Percentiles rank a stretch among this genome's conserved stretches.
These are phyloP conservation scores for Penicillium sp. DNA, from an alignment of 2,329 filamentous ascomycete genomes.

Conservation along the genomic window DNA sequence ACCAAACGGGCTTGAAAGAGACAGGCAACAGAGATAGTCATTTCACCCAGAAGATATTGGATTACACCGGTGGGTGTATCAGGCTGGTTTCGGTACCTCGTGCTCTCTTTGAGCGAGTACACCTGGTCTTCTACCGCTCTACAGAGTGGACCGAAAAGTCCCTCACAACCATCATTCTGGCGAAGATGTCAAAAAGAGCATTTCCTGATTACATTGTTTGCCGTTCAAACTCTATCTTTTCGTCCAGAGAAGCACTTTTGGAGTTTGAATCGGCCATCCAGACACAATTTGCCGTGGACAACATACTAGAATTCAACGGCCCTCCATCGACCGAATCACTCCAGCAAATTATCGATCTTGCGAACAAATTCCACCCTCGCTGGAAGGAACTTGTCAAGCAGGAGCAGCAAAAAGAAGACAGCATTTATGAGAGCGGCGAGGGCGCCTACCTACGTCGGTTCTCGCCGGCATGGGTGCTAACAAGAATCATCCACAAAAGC, in stretches of 20 bases:
- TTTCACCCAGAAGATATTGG: conserved; percentile 75
- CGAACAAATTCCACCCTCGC: conserved; percentile 73
- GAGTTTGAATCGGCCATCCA: conserved; percentile 89
- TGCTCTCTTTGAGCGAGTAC: conserved; percentile 88
- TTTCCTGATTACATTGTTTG: conserved; percentile 91
- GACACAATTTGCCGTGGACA: conserved; percentile 79
- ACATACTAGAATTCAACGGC: conserved; percentile 76
- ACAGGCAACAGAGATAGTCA: conserved; percentile 70
- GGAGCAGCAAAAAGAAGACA: conserved; percentile 76
- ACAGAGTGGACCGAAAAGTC: conserved; percentile 98
- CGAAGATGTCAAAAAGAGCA: conserved; percentile 82
- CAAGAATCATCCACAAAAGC: conserved; percentile 87
- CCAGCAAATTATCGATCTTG: conserved; percentile 68
- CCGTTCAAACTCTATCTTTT: conserved; percentile 84
- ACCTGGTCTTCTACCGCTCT: conserved; percentile 93
- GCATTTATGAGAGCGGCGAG: conserved; percentile 77
- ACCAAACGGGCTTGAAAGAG: conserved; percentile 74
- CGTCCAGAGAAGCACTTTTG: conserved; percentile 70
- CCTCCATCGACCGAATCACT: conserved; percentile 66
- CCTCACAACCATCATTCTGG: conserved; percentile 88
- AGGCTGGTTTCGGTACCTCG: conserved; percentile 71
- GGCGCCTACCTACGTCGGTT: conserved; percentile 87
- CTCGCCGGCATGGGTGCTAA: conserved; percentile 90
- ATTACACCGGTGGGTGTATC: conserved; percentile 78
- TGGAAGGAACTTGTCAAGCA: conserved; percentile 74